Evolutionary conservation across 2,329 filamentous ascomycete genomes (phyloP).

Genomic region (Colletotrichum lupini): DNA sequence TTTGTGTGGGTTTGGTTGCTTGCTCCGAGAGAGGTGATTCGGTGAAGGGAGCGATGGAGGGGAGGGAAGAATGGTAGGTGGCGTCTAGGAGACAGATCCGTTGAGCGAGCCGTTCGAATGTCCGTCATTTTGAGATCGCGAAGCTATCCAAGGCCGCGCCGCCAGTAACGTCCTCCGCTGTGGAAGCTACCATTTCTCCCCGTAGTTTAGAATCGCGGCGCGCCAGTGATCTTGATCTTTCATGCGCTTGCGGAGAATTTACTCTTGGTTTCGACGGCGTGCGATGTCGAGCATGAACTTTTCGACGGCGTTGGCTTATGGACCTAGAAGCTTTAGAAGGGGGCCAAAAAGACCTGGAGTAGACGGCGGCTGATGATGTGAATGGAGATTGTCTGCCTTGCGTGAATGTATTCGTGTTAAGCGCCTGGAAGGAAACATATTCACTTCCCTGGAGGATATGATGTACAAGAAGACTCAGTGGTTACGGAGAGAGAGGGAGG

Average conservation of each 20-base stretch:
- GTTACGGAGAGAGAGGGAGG: not conserved
- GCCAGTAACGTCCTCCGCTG: not conserved
- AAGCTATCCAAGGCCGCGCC: not conserved
- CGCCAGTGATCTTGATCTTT: not conserved
- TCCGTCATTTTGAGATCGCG: not conserved
- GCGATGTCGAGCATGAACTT: not conserved
- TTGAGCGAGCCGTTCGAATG: not conserved
- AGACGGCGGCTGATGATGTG: not conserved
- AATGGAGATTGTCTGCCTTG: not conserved
- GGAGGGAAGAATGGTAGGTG: not conserved
- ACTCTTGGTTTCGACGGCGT: not conserved
- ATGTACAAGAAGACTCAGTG: not conserved
- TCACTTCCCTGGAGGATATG: not conserved
- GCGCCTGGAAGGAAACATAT: not conserved
- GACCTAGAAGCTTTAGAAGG: not conserved
- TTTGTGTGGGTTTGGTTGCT: not conserved
- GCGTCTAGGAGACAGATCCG: not conserved
- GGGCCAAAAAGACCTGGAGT: not conserved
- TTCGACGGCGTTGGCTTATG: not conserved
- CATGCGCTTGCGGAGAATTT: not conserved
- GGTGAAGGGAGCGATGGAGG: not conserved
- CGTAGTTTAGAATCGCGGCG: not conserved
- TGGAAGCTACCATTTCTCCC: not conserved
- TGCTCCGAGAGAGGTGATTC: not conserved
- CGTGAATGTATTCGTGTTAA: not conserved